phyloP scores from a whole-genome alignment of 768 basidiomycete genomes.

The Trametes cinnabarina region DNA sequence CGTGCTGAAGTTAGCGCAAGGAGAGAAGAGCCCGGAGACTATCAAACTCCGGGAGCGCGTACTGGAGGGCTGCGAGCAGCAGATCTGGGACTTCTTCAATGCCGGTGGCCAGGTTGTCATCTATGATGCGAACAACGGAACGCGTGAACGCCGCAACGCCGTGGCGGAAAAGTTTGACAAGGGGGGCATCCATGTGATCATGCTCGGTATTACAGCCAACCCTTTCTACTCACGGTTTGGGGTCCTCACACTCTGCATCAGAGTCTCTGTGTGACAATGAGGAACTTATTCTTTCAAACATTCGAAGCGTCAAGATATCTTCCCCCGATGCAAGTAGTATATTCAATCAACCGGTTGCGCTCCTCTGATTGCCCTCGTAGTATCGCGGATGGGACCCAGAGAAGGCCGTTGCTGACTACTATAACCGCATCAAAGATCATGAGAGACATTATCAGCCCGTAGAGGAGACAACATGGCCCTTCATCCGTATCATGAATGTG shows the following conservation, averaged over 20 bases:
- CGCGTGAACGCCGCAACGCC: conserved; percentile 58
- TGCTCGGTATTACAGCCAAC: conserved; percentile 63
- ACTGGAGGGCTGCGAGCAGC: conserved; percentile 80
- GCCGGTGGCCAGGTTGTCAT: conserved; percentile 93
- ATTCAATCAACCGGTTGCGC: neutral
- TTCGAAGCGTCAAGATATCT: conserved; percentile 95
- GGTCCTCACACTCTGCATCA: neutral
- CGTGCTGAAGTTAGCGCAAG: conserved; percentile 31
- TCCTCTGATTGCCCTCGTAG: conserved; percentile 38
- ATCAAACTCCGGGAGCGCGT: conserved; percentile 71
- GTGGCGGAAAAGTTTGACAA: conserved; percentile 85
- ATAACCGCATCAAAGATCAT: conserved; percentile 80
- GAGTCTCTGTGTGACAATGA: conserved; percentile 67
- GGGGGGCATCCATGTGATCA: conserved; percentile 86
- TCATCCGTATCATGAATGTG: conserved; percentile 91
- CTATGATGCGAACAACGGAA: conserved; percentile 97
- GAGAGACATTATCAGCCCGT: conserved; percentile 89
- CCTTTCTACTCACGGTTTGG: neutral
- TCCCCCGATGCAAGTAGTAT: conserved; percentile 82
- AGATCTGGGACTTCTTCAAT: conserved; percentile 86
- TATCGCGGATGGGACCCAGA: conserved; percentile 94
- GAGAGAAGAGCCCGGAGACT: conserved; percentile 80
- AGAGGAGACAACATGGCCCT: conserved; percentile 88
- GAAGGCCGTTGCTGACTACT: conserved; percentile 90
- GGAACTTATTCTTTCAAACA: conserved; percentile 92